Evolutionary conservation across 495 filamentous ascomycete species (phyloP).

Genomic region (Penicillium subrubescens): DNA sequence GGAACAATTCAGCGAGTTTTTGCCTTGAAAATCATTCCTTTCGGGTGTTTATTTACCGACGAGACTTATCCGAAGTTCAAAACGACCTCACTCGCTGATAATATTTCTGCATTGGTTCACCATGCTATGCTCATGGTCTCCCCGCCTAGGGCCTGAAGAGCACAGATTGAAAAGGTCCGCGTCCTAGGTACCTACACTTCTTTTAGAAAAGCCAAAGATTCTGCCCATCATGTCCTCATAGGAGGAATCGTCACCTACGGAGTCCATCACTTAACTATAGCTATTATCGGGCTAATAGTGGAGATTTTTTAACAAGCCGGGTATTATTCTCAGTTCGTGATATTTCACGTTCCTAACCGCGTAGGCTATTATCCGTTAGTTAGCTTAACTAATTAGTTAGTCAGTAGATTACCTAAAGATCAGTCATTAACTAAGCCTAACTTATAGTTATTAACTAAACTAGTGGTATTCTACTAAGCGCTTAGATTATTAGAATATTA

Average conservation of each 20-base stretch:
- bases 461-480: not conserved
- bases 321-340: not conserved
- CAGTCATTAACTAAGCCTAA: not conserved
- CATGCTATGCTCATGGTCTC: slow-evolving; percentile 1
- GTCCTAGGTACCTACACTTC: slow-evolving; percentile 27
- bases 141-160: not conserved
- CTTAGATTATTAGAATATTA: not conserved
- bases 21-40: not conserved
- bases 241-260: not conserved
- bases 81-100: not conserved
- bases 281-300: not conserved
- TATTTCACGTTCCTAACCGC: not conserved
- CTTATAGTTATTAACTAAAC: too few relatives aligned
- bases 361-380: not conserved
- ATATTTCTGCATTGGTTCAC: not conserved
- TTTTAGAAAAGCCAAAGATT: slow-evolving; percentile 19
- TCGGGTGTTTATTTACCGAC: too few relatives aligned
- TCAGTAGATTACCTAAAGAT: not conserved
- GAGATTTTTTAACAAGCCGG: not conserved
- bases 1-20: not conserved
- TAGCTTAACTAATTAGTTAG: too few relatives aligned
- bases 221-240: slow-evolving; percentile 22
- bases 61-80: not conserved
- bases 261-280: not conserved
- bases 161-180: slow-evolving; percentile 15